Conservation (phyloP, 106 monocot genomes). For the Dioscorea alata region DNA sequence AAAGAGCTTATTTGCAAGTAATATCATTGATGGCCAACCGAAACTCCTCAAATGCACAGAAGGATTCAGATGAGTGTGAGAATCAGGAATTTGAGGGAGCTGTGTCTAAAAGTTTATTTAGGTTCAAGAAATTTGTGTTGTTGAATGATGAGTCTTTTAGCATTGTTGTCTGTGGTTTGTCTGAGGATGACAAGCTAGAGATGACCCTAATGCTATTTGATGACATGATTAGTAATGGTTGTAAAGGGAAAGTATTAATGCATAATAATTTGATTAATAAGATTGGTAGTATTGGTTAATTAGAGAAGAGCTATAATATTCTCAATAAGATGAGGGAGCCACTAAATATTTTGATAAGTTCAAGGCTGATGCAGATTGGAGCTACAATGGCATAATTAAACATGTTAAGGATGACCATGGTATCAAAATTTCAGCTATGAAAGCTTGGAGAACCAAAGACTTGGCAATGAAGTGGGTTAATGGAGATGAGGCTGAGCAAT, state of each 20-base stretch:
- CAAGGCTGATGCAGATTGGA: too few relatives aligned
- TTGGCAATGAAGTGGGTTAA: too few relatives aligned
- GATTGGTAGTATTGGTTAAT: constrained; percentile 41
- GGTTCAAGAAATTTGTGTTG: constrained; percentile 21
- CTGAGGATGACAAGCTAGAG: constrained; percentile 52
- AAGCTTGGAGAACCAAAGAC: too few relatives aligned
- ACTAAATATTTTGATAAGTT: too few relatives aligned
- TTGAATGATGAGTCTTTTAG: constrained; percentile 67
- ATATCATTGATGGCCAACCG: constrained; percentile 35
- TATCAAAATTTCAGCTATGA: too few relatives aligned
- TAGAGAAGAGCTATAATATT: constrained; percentile 52
- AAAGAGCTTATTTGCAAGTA: constrained; percentile 38
- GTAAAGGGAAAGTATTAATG: constrained; percentile 49
- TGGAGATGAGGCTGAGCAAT: too few relatives aligned
- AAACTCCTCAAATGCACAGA: background rate
- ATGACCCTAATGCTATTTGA: constrained; percentile 48
- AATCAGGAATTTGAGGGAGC: background rate
- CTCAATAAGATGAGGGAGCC: constrained; percentile 46
- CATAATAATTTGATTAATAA: constrained; percentile 63
- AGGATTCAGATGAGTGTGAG: too few relatives aligned
- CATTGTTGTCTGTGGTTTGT: constrained; percentile 58
- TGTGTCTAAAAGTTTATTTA: constrained; percentile 4
- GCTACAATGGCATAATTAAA: too few relatives aligned
- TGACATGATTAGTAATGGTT: constrained; percentile 52
- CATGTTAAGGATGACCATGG: too few relatives aligned